These are phyloP conservation scores for Pelargonium australe DNA, from an alignment of 441 rosid genomes.

Conservation along the genomic window DNA sequence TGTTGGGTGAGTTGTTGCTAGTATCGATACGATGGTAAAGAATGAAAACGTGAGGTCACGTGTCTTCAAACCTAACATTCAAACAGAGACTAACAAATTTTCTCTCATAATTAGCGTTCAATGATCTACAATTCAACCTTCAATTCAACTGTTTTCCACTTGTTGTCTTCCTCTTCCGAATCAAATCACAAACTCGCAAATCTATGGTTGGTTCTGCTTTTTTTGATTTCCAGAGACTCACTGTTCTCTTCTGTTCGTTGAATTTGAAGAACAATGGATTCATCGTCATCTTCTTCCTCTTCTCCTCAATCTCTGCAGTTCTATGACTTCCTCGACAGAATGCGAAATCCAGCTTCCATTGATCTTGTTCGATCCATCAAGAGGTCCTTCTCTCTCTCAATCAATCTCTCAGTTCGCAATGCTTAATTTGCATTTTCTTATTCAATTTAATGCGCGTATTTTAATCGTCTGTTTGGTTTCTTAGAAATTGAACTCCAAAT, in stretches of 20 bases:
- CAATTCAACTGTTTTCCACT: neutral
- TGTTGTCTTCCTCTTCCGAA: neutral
- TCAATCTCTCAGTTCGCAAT: neutral
- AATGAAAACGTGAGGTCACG: conserved; percentile 6
- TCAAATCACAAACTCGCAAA: no score
- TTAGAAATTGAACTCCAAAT: neutral
- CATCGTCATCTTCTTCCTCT: conserved; percentile 14
- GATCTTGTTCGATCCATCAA: conserved; percentile 58
- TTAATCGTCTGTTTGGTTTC: neutral
- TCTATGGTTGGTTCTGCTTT: no score
- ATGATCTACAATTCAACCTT: neutral
- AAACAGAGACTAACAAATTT: no score
- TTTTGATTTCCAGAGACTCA: no score
- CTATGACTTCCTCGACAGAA: conserved; percentile 40
- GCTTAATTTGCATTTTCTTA: neutral
- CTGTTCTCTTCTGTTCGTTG: neutral
- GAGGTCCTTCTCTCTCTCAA: conserved; percentile 26
- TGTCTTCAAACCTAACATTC: neutral
- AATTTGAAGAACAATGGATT: neutral
- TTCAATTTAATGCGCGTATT: neutral
- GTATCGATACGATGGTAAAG: neutral
- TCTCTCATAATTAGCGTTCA: no score
- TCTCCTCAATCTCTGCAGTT: conserved; percentile 17
- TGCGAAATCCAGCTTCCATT: conserved; percentile 47
- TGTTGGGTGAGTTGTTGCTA: no score